Evolutionary conservation across 129 eudicot species (phyloP), one percentile per base, ranked within the genome.

Genomic region (Escallonia herrerae): DNA sequence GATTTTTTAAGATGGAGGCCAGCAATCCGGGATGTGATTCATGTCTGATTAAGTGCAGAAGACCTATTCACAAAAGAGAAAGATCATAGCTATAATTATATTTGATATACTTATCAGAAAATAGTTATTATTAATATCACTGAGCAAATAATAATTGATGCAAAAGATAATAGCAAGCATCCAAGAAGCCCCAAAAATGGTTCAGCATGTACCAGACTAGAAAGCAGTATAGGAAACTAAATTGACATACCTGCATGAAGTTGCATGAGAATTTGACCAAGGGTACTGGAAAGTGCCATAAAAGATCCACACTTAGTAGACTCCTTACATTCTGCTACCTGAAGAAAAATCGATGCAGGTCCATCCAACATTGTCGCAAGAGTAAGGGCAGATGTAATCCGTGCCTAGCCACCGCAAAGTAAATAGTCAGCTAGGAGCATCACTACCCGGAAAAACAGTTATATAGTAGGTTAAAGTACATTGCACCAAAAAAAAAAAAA

Each of bases 191-290:
- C 41, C 47, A 58, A 44, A 58, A 50, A 42, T 12, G 45, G 15
- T 9, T 44, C 2, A 56, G 65, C 43, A 44, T 41, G 6, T 33
- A 40, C 48, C 51, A 15, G 4, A 39, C 43, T 8, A 66, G 10
- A 46, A 67, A 15, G 42, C 45, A 53, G 5, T 43, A 52, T 14
- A 43, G 0, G 15, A 55, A 37, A 15, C 67, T 59, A 7, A 40
- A 46, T 64, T 40, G 8, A 22, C 41, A 52, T 77, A 93, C 99
- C 99, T 39, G 88, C 72, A 76, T 94, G 99, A 59, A 94, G 90
- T 75, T 94, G 97, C 97, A 94, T 78, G 48, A 94, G 82, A 56
- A 89, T 94, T 78, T 89, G 99, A 66, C 99, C 99, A 76, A 94
- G 97, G 59, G 84, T 79, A 62, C 93, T 86, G 46, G 97, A 94